Base-by-base conservation (phyloP, 768 basidiomycete genomes). In the Leccinum broughii region DNA sequence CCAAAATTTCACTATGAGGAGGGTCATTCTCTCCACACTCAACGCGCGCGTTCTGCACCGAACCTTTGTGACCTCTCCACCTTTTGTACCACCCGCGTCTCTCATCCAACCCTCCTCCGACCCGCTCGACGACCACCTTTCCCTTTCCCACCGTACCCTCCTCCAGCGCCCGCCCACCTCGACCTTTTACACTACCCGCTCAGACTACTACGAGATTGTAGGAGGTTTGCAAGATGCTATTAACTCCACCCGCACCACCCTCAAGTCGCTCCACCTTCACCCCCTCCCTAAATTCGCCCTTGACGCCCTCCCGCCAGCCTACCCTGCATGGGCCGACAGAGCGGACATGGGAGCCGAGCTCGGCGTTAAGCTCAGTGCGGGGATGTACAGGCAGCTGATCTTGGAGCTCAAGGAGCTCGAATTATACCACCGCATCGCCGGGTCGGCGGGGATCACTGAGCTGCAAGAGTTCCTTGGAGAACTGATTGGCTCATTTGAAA, bases 101-200 rank as follows among this genome's bases (percentile, higher is more conserved):
- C 64, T 71, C 35, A 59, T 51, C 56, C 1, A 57, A n/a, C 3
- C 41, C 4, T n/a, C 41, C n/a, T 17, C n/a, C 13, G 49, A 56
- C 57, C 24, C 39, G 34, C 44, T 62, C 57, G 10, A 58, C 11
- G 56, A 68, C 50, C 39, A 39, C 30, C 57, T 46, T 51, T 50
- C 17, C 41, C 28, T 39, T 41, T 57, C 2, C 10, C 62, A 26
- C 62, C 60, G n/a, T 65, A 17, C 32, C 37, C 13, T 30, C 6
- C 66, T 56, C 13, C 68, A 65, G 14, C 68, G 66, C 58, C 92
- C 92, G 0, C 74, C 80, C 20, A 89, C 92, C 8, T 85, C 92
- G 22, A 85, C 84, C 52, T 95, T 94, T 77, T 97, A 92, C 78
- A 93, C 94, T 17, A 88, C 87, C 15, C 86, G 88, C 35, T 78